Evolutionary conservation across 2,329 filamentous ascomycete species (phyloP).

Genomic region (Xylariaceae sp.): DNA sequence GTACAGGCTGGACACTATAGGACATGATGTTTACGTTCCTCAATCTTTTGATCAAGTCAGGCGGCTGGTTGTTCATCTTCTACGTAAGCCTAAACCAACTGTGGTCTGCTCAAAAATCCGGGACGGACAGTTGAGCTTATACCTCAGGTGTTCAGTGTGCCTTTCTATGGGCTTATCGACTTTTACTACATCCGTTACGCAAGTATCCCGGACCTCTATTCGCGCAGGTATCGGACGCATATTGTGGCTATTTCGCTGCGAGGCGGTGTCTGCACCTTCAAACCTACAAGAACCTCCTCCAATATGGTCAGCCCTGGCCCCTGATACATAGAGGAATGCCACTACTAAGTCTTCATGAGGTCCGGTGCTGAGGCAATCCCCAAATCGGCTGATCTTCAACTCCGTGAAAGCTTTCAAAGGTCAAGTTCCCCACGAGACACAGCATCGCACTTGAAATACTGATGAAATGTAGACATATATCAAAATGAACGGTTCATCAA

Average conservation of each 20-base stretch:
- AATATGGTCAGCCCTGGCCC: neutral
- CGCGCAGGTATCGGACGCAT: neutral
- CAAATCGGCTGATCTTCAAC: slow-evolving; percentile 3
- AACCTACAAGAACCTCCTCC: neutral
- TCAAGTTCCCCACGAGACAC: neutral
- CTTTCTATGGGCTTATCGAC: neutral
- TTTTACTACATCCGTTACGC: neutral
- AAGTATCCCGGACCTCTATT: neutral
- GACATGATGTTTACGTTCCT: neutral
- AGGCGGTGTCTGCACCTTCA: neutral
- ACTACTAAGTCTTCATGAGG: neutral
- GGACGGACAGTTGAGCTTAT: neutral
- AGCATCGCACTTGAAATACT: neutral
- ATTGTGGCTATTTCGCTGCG: neutral
- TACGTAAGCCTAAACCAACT: neutral
- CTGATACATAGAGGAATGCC: neutral
- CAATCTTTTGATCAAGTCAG: neutral
- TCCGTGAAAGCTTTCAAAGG: slow-evolving; percentile 1
- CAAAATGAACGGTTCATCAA: neutral
- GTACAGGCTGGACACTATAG: neutral
- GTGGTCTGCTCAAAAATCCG: neutral
- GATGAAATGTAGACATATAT: neutral
- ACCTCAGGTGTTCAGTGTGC: neutral
- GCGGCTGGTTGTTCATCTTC: neutral
- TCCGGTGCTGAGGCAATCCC: neutral